Evolutionary conservation across 129 eudicot species (phyloP), one percentile per base, ranked within the genome.

Genomic region (Centrapalus pauciflorus): DNA sequence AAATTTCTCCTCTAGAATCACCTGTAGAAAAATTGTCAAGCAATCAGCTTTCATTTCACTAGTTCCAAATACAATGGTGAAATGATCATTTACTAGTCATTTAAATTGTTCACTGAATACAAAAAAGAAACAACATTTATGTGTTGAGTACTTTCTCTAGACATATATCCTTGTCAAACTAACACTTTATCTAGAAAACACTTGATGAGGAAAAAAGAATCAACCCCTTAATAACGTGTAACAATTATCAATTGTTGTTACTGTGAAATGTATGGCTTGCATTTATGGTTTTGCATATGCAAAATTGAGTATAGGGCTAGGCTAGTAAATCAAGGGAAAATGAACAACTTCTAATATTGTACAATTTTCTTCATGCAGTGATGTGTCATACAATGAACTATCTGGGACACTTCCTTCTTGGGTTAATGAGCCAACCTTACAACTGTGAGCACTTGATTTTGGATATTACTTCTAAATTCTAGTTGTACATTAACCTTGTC

Each of bases 361-460:
- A 58, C 43, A 2, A 23, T 61, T 14, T 65, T 55, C 57, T 68
- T 58, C 54, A 54, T 80, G 86, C 84, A 90, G 97, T 57, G 97
- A 90, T 78, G 41, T 90, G 43, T 90, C 97, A 2, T 87, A 90
- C 87, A 90, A 90, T 68, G 73, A 66, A 57, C 66, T 90, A 71
- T 90, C 95, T 32, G 97, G 97, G 69, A 81, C 77, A 64, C 72
- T 90, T 52, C 95, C 96, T 60, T 74, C 94, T 64, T 90, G 97
- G 97, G 70, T 75, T 66, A 67, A 55, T 13, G 65, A 65, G 48
- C 54, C n/a, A 55, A 72, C 48, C 70, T 61, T 87, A 27, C 95
- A 90, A 76, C 72, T 87, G 96, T 90, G 83, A 8, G 93, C 76
- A 13, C 48, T 57, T 29, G 17, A 46, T 38, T 43, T 62, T 62